phyloP scores from a whole-genome alignment of 2,329 filamentous ascomycete species.

The Penicillium sp. region DNA sequence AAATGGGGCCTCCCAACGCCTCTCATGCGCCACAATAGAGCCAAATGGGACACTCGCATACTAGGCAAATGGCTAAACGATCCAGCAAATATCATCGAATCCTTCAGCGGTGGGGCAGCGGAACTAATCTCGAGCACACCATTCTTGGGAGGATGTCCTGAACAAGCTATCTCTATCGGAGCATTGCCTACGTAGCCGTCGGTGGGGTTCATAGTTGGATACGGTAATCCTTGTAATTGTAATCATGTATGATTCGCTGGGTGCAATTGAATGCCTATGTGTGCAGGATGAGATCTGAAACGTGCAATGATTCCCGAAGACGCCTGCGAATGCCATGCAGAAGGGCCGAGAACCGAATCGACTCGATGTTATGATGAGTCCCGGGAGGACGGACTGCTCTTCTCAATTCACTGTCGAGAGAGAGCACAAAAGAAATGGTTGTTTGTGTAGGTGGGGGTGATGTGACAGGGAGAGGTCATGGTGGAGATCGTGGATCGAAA shows the following conservation, averaged over 20 bases:
- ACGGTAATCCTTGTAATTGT: background rate
- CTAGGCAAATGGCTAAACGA: background rate
- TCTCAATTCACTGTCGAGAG: background rate
- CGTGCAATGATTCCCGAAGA: background rate
- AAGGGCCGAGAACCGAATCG: background rate
- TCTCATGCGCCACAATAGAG: background rate
- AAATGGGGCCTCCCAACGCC: background rate
- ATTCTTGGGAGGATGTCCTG: no score
- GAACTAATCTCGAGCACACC: background rate
- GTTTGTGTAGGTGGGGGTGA: background rate
- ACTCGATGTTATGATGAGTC: slow-evolving; percentile 11
- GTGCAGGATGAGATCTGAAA: background rate
- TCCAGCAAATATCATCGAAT: background rate
- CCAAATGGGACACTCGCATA: background rate
- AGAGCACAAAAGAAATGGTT: background rate
- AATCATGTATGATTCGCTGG: background rate
- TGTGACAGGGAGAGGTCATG: background rate
- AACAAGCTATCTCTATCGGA: background rate
- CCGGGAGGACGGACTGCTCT: background rate
- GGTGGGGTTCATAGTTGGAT: background rate
- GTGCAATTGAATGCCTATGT: background rate
- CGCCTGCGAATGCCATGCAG: slow-evolving; percentile 10
- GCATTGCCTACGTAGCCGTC: background rate
- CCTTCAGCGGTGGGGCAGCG: background rate
- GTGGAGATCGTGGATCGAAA: background rate